Evolutionary conservation across 805 yeast species (phyloP).

Genomic region (Tetrapisispora phaffii): DNA sequence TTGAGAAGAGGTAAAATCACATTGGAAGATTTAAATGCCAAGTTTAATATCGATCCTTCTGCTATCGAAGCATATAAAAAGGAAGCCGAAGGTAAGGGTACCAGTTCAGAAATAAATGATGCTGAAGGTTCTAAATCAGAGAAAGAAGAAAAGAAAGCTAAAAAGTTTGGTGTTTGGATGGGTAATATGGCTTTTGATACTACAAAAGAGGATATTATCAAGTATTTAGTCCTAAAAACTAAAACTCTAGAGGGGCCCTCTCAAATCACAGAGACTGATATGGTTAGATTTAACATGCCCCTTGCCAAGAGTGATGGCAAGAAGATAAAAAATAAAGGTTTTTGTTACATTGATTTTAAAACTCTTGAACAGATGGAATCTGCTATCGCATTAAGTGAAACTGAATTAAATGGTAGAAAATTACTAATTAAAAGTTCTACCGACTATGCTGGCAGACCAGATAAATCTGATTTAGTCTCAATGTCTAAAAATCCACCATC

Average conservation of each 20-base stretch:
- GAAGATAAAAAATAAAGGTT: slow-evolving; percentile 58
- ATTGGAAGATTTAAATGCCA: slow-evolving; percentile 42
- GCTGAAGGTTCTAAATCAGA: slow-evolving; percentile 24
- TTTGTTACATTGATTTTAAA: slow-evolving; percentile 80
- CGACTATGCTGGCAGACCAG: slow-evolving; percentile 84
- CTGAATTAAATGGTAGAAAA: slow-evolving; percentile 71
- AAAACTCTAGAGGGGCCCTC: slow-evolving; percentile 29
- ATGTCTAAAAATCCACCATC: slow-evolving; percentile 77
- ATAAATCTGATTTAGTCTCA: slow-evolving; percentile 36
- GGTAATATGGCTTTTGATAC: slow-evolving; percentile 88
- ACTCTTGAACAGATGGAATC: slow-evolving; percentile 48
- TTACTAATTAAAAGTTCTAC: slow-evolving; percentile 72
- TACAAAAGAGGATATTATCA: slow-evolving; percentile 56
- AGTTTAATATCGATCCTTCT: slow-evolving; percentile 32
- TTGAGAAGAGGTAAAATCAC: slow-evolving; percentile 68
- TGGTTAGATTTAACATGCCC: slow-evolving; percentile 77
- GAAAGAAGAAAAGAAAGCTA: slow-evolving; percentile 27
- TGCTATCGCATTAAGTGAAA: slow-evolving; percentile 62
- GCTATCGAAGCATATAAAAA: slow-evolving; percentile 30
- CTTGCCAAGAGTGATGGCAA: slow-evolving; percentile 44
- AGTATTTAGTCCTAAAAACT: slow-evolving; percentile 57
- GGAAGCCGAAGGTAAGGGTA: slow-evolving; percentile 33
- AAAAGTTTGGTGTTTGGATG: slow-evolving; percentile 79
- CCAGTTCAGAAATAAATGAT: slow-evolving; percentile 28
- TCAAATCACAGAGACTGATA: slow-evolving; percentile 44